Conservation (phyloP, 495 filamentous ascomycete species). For the Neurospora africana region DNA sequence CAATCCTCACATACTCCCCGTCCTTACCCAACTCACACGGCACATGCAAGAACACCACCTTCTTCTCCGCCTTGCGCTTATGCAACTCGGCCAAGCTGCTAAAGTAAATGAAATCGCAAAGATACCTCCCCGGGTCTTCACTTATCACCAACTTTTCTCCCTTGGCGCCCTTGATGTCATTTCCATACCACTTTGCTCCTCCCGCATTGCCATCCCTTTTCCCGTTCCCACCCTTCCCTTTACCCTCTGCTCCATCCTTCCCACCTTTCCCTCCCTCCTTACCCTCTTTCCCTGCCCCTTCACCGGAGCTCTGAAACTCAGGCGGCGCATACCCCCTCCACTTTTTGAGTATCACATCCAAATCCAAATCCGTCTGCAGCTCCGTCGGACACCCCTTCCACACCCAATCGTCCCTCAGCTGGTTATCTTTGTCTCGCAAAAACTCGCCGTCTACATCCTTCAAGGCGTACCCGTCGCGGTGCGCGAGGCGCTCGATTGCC, state of each 20-base stretch:
- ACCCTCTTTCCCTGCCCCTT: no score
- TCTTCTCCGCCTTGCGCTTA: constrained; percentile 38
- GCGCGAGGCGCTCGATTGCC: constrained; percentile 57
- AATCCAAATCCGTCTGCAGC: constrained; percentile 39
- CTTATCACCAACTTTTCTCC: neutral
- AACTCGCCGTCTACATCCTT: constrained; percentile 55
- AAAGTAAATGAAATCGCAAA: constrained; percentile 85
- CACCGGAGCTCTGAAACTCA: no score
- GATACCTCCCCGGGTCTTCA: constrained; percentile 66
- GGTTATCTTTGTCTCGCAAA: constrained; percentile 41
- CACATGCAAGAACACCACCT: constrained; percentile 71
- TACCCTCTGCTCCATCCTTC: constrained; percentile 7
- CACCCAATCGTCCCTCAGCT: constrained; percentile 24
- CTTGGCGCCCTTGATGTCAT: neutral
- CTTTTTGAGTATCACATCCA: constrained; percentile 42
- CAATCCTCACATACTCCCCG: constrained; percentile 44
- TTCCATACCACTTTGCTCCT: neutral
- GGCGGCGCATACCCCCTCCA: constrained; percentile 40
- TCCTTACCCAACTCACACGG: constrained; percentile 42
- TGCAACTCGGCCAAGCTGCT: constrained; percentile 52
- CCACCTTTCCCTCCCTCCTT: neutral
- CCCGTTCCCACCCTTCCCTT: neutral
- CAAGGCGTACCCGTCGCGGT: constrained; percentile 64
- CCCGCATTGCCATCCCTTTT: neutral
- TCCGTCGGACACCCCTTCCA: constrained; percentile 37